Evolutionary conservation across 2,329 filamentous ascomycete genomes (phyloP).

Genomic region (Sarocladium kiliense): DNA sequence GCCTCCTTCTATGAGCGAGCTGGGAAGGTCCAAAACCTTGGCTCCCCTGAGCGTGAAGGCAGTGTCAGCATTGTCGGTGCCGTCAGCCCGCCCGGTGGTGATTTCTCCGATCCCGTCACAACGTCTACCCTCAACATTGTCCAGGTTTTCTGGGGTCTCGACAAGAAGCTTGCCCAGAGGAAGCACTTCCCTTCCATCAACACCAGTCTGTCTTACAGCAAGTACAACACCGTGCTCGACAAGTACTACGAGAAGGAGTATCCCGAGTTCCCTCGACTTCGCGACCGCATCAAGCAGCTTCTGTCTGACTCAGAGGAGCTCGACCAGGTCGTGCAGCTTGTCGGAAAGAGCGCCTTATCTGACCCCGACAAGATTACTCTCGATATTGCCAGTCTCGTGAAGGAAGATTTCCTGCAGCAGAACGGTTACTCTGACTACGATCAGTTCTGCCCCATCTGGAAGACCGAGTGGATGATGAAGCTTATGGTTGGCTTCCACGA

Average conservation of each 20-base stretch:
- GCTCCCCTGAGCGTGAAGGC: conserved; percentile 81
- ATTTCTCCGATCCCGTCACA: conserved; percentile 98
- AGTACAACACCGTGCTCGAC: conserved; percentile 85
- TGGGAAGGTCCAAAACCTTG: conserved; percentile 77
- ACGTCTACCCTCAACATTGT: conserved; percentile 92
- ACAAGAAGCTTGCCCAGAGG: conserved; percentile 98
- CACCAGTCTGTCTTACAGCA: conserved; percentile 90
- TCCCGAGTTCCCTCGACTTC: conserved; percentile 88
- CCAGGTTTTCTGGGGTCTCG: conserved; percentile 98
- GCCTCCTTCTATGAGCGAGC: conserved; percentile 99
- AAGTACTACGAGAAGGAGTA: conserved; percentile 91
- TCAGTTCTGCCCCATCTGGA: conserved; percentile 98
- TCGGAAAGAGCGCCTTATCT: conserved; percentile 93
- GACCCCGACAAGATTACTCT: conserved; percentile 98
- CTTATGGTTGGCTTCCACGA: conserved; percentile 98
- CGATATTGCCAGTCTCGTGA: conserved; percentile 84
- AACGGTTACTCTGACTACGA: conserved; percentile 99
- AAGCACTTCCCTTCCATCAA: conserved; percentile 99
- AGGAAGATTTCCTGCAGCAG: conserved; percentile 98
- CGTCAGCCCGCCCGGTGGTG: conserved; percentile 94
- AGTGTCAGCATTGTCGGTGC: conserved; percentile 98
- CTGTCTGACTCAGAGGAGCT: conserved; percentile 94
- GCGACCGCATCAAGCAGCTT: conserved; percentile 89
- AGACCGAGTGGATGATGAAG: conserved; percentile 99
- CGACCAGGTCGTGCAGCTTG: conserved; percentile 96